Evolutionary conservation across 2,329 filamentous ascomycete species (phyloP).

Genomic region (Alternaria gansuensis): DNA sequence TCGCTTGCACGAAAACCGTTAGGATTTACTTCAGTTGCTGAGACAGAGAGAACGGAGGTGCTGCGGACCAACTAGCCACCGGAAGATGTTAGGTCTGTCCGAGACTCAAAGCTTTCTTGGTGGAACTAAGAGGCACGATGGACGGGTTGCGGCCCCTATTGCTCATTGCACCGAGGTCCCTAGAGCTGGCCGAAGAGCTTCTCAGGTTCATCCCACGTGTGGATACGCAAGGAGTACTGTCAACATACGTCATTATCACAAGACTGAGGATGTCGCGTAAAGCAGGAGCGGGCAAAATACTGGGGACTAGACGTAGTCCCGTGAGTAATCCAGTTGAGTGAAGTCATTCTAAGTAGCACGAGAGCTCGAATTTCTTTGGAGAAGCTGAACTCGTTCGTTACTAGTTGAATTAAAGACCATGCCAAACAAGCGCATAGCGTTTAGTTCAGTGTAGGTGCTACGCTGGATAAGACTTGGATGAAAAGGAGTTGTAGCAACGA

Average conservation of each 20-base stretch:
- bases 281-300: conserved; percentile 54
- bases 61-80: conserved; percentile 24
- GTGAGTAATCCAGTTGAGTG: conserved; percentile 58
- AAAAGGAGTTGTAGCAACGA: neutral
- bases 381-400: conserved; percentile 58
- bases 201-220: conserved; percentile 37
- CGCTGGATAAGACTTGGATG: neutral
- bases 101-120: conserved; percentile 42
- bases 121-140: conserved; percentile 40
- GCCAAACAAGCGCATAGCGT: conserved; percentile 56
- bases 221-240: neutral
- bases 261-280: conserved; percentile 59
- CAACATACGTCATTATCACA: conserved; percentile 43
- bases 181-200: conserved; percentile 37
- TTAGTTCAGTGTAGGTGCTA: conserved; percentile 58
- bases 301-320: conserved; percentile 55
- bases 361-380: conserved; percentile 59
- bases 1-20: conserved; percentile 37
- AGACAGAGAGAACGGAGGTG: conserved; percentile 36
- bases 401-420: conserved; percentile 57
- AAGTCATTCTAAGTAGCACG: conserved; percentile 57
- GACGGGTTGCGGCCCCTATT: conserved; percentile 37
- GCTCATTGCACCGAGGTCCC: conserved; percentile 24
- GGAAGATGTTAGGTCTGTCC: conserved; percentile 30
- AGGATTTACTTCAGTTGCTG: conserved; percentile 44